Evolutionary conservation across 495 filamentous ascomycete species (phyloP).

Genomic region (Neurospora sublineolata): DNA sequence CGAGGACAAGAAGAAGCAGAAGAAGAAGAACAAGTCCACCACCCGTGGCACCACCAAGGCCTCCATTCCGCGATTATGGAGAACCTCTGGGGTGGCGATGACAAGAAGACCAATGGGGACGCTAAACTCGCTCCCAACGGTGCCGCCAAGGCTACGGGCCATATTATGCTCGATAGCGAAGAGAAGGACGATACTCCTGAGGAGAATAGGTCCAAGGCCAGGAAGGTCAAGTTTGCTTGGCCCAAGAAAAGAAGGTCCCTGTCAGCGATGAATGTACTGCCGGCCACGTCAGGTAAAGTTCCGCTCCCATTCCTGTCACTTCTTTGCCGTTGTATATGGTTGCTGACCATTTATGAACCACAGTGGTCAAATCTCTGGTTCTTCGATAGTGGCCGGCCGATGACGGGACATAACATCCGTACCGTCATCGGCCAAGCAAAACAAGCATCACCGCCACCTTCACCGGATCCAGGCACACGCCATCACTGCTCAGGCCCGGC

Average conservation of each 20-base stretch:
- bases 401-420: background rate
- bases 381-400: background rate
- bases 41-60: background rate
- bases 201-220: conserved; percentile 19
- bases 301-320: background rate
- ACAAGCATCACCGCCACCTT: background rate
- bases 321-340: background rate
- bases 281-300: background rate
- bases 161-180: conserved; percentile 28
- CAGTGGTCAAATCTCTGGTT: background rate
- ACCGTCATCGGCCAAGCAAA: background rate
- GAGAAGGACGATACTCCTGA: conserved; percentile 24
- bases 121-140: conserved; percentile 23
- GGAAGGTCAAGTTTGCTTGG: background rate
- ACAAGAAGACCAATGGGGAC: conserved; percentile 4
- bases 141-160: conserved; percentile 20
- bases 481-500: conserved; percentile 19
- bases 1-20: background rate
- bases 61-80: conserved; percentile 39
- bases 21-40: background rate
- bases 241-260: background rate
- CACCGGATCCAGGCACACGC: background rate
- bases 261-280: background rate
- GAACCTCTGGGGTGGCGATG: conserved; percentile 41
- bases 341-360: background rate